phyloP scores from a whole-genome alignment of 2,329 filamentous ascomycete genomes.

The Trichophyton verrucosum region DNA sequence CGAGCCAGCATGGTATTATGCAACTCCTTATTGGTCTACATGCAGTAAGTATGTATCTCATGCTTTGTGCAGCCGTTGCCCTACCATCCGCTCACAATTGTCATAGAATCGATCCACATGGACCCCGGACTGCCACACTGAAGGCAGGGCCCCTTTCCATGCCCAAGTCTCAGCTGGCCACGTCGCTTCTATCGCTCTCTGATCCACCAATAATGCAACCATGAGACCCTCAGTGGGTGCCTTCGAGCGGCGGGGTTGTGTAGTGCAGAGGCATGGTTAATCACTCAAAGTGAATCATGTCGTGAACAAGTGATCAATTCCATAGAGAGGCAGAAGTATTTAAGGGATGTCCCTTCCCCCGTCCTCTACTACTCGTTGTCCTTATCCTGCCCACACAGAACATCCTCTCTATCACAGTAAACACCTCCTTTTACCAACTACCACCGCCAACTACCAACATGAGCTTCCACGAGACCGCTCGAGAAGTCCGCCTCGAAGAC shows the following conservation, averaged over 20 bases:
- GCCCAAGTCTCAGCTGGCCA: not conserved
- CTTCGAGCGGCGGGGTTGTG: not conserved
- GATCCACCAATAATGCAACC: not conserved
- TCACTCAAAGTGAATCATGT: too few species aligned
- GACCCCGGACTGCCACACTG: too few species aligned
- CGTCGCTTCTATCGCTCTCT: not conserved
- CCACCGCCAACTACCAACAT: not conserved
- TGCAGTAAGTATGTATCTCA: too few species aligned
- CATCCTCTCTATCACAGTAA: too few species aligned
- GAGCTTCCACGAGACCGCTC: not conserved
- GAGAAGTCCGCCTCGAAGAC: not conserved
- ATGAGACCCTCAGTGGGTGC: not conserved
- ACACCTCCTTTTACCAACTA: not conserved
- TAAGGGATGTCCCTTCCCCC: not conserved
- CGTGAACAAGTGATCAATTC: too few species aligned
- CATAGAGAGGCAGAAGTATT: not conserved
- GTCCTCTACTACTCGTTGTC: not conserved
- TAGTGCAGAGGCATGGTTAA: not conserved
- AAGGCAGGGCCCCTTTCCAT: not conserved
- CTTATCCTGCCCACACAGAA: too few species aligned
- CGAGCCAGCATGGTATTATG: too few species aligned
- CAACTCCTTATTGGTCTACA: too few species aligned
- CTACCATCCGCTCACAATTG: too few species aligned
- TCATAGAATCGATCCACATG: too few species aligned
- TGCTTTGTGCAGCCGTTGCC: too few species aligned